phyloP scores from a whole-genome alignment of 1,284 basidiomycete genomes.

The Bjerkandera adusta region DNA sequence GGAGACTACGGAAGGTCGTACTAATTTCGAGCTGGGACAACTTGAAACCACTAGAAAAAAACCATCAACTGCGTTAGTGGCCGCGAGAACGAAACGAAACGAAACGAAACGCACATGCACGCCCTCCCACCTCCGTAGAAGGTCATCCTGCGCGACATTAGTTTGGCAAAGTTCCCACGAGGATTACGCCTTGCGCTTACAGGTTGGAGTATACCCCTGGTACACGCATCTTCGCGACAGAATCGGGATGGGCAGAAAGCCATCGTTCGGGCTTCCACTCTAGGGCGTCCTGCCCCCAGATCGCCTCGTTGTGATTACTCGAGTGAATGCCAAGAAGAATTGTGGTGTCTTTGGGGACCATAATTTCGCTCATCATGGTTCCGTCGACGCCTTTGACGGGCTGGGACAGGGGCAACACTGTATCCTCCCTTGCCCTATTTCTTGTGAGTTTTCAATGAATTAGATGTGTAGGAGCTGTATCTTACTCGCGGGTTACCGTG shows the following conservation, averaged over 20 bases:
- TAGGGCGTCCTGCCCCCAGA: conserved; percentile 39
- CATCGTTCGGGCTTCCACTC: conserved; percentile 24
- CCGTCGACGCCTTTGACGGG: conserved; percentile 41
- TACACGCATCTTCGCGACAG: conserved; percentile 16
- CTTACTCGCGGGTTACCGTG: conserved; percentile 12
- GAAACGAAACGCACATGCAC: conserved; percentile 15
- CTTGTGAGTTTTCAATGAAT: no score
- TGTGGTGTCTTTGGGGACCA: conserved; percentile 43
- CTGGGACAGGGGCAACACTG: conserved; percentile 46
- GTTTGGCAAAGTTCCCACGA: background rate
- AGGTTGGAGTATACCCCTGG: conserved; percentile 17
- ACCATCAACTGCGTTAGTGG: background rate
- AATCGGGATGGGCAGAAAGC: conserved; percentile 19
- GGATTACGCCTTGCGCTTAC: conserved; percentile 5
- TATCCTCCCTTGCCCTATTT: conserved; percentile 37
- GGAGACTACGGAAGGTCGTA: background rate
- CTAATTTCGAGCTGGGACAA: conserved; percentile 13
- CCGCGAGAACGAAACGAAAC: background rate
- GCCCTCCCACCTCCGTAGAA: conserved; percentile 15
- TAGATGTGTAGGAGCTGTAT: background rate
- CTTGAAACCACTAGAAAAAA: conserved; percentile 7
- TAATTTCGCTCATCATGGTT: conserved; percentile 34
- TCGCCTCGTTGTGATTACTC: conserved; percentile 44
- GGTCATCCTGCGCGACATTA: conserved; percentile 13
- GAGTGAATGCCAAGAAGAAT: conserved; percentile 38